phyloP scores from a whole-genome alignment of 306 rosid species.

The Fagus crenata region DNA sequence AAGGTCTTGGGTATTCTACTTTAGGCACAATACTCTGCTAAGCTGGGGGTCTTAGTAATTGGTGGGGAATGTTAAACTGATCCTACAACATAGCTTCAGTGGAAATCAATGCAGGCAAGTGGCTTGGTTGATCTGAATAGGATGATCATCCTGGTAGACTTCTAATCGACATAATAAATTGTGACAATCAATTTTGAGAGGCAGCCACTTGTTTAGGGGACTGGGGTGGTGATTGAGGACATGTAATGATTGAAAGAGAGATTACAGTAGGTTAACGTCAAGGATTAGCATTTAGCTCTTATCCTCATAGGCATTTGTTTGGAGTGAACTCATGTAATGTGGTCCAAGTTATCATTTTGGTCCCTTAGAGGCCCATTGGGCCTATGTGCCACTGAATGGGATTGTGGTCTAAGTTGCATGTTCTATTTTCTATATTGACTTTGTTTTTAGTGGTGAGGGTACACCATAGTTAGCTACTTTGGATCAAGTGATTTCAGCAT shows the following conservation, averaged over 20 bases:
- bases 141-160: background rate
- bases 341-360: background rate
- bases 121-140: background rate
- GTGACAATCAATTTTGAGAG: background rate
- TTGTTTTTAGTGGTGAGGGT: background rate
- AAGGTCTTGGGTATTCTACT: slow-evolving; percentile 8
- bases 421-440: background rate
- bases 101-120: background rate
- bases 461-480: background rate
- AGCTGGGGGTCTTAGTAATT: background rate
- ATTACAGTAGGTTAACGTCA: no score
- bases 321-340: background rate
- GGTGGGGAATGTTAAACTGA: background rate
- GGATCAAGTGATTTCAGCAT: background rate
- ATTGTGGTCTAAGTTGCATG: background rate
- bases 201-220: no score
- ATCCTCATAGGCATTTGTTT: background rate
- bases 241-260: no score
- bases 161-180: background rate
- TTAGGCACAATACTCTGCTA: background rate
- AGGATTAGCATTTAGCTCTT: no score
- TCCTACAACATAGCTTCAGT: background rate
- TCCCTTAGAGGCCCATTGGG: background rate
- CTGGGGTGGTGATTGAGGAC: no score
- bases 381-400: background rate